Percentiles rank a stretch among this genome's conserved stretches.
phyloP scores from a whole-genome alignment of 2,329 filamentous ascomycete species.

The Pseudogymnoascus sp. region DNA sequence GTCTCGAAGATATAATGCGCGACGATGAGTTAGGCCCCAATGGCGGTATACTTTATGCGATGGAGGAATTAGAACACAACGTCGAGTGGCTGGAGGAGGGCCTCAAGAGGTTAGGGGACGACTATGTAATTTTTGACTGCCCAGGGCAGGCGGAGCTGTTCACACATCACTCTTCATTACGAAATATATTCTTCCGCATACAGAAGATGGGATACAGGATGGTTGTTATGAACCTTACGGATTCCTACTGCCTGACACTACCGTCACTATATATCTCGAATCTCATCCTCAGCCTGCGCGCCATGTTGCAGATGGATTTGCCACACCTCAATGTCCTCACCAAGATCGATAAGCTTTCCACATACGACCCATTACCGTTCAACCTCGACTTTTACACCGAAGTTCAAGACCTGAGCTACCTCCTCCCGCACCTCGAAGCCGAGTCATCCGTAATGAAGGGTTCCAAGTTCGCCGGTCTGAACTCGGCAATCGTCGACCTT shows the following conservation, averaged over 20 bases:
- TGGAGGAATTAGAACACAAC: constrained; percentile 92
- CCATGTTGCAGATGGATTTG: constrained; percentile 97
- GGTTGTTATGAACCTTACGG: constrained; percentile 86
- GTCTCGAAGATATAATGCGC: constrained; percentile 89
- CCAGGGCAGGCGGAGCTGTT: constrained; percentile 96
- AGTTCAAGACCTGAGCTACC: constrained; percentile 81
- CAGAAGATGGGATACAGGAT: constrained; percentile 91
- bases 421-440: constrained; percentile 69
- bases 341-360: constrained; percentile 89
- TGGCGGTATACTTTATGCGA: constrained; percentile 81
- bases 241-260: constrained; percentile 86
- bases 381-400: constrained; percentile 97
- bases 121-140: constrained; percentile 93
- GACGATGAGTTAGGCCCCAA: constrained; percentile 87
- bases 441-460: constrained; percentile 64
- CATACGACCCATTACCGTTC: constrained; percentile 81
- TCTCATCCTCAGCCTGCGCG: constrained; percentile 81
- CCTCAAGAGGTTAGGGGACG: constrained; percentile 70
- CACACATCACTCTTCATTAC: constrained; percentile 84
- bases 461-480: constrained; percentile 74
- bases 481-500: constrained; percentile 76
- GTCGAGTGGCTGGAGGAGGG: constrained; percentile 84
- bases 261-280: constrained; percentile 94
- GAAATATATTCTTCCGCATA: constrained; percentile 84
- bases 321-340: constrained; percentile 93